These are phyloP conservation scores for Populus euphratica DNA, from an alignment of 345 rosid species.

Conservation along the genomic window DNA sequence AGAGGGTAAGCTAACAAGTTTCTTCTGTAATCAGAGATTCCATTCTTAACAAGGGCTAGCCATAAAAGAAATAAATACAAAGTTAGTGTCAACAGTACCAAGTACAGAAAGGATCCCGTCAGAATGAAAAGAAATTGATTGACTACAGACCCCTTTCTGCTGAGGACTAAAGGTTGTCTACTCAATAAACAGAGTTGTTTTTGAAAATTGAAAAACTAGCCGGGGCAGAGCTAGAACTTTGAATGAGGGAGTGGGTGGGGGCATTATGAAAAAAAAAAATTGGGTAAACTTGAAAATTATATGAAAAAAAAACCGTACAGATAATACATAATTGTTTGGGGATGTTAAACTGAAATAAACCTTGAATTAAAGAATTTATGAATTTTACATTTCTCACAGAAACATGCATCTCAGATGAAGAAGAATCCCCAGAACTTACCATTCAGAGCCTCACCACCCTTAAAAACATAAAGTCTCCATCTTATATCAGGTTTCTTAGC, in stretches of 20 bases:
- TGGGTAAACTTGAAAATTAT: neutral
- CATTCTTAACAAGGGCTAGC: neutral
- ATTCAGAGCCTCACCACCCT: constrained; percentile 76
- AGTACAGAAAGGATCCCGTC: neutral
- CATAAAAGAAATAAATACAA: neutral
- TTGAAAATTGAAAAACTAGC: neutral
- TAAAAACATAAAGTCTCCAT: constrained; percentile 94
- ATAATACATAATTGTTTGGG: neutral
- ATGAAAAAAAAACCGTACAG: neutral
- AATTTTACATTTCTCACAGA: neutral
- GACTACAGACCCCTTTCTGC: neutral
- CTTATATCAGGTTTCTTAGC: constrained; percentile 75
- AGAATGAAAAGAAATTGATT: neutral
- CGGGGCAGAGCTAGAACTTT: neutral
- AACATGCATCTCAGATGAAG: neutral
- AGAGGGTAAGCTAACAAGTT: constrained; percentile 3
- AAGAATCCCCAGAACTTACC: constrained; percentile 39
- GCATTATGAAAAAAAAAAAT: neutral
- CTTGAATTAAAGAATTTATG: neutral
- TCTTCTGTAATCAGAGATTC: constrained; percentile 3
- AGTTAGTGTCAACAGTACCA: neutral
- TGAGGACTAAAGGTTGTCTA: neutral
- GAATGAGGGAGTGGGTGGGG: neutral
- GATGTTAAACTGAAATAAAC: neutral
- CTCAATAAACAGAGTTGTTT: neutral